These are phyloP conservation scores for Puccinia coronata DNA, from an alignment of 1,284 basidiomycete species.

Conservation along the genomic window DNA sequence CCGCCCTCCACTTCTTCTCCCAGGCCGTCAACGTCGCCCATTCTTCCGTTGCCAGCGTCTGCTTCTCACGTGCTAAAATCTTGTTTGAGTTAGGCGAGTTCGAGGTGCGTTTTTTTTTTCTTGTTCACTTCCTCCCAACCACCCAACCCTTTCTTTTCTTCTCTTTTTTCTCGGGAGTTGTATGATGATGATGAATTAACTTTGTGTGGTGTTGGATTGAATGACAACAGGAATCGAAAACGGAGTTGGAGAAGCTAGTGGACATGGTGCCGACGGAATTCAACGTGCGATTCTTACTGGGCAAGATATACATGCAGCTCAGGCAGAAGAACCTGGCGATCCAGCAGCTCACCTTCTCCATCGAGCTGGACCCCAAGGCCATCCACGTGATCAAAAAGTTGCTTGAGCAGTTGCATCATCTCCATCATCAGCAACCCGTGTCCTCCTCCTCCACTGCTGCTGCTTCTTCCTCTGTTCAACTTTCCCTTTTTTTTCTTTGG, in stretches of 20 bases:
- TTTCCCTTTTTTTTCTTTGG: too few species aligned
- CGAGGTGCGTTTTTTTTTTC: conserved; percentile 66
- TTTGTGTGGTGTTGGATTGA: too few species aligned
- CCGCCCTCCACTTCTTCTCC: conserved; percentile 71
- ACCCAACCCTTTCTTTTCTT: too few species aligned
- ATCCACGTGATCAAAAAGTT: conserved; percentile 59
- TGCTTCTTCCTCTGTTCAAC: too few species aligned
- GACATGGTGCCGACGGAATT: conserved; percentile 84
- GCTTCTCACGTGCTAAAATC: conserved; percentile 85
- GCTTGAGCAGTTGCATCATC: conserved; percentile 50
- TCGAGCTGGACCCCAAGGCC: conserved; percentile 68
- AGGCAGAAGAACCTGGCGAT: conserved; percentile 77
- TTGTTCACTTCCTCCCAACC: background rate
- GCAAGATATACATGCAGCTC: conserved; percentile 77
- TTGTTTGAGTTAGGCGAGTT: conserved; percentile 78
- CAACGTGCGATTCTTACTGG: conserved; percentile 92
- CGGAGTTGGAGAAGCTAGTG: conserved; percentile 74
- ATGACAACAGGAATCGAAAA: conserved; percentile 66
- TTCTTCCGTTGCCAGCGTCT: conserved; percentile 75
- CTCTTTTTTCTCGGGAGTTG: too few species aligned
- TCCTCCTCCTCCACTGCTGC: background rate
- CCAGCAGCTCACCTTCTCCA: conserved; percentile 77
- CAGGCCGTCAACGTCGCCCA: conserved; percentile 75
- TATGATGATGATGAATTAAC: too few species aligned
- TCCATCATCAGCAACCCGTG: too few species aligned